A percentile compares a stretch with the other conserved stretches of the same genome.
Evolutionary conservation across 1,284 basidiomycete genomes (phyloP).

Genomic region (Cutaneotrichosporon mucoides): DNA sequence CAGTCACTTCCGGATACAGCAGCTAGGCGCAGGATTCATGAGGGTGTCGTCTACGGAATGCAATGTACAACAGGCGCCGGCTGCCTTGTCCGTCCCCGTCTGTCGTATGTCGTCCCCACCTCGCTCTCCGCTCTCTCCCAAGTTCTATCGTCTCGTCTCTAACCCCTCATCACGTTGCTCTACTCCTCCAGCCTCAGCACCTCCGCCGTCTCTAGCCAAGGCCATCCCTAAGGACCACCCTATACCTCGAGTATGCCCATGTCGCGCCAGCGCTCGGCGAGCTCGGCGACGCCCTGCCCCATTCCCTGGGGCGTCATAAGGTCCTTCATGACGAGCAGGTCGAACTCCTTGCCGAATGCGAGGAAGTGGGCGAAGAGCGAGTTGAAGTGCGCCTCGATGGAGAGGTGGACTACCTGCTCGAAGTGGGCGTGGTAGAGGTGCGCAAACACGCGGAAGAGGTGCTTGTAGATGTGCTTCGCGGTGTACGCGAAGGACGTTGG

Average conservation of each 20-base stretch:
- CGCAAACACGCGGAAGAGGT: slow-evolving; percentile 93
- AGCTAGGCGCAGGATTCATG: slow-evolving; percentile 1
- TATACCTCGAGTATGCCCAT: slow-evolving; percentile 63
- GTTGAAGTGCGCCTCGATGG: slow-evolving; percentile 94
- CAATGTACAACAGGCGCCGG: slow-evolving; percentile 2
- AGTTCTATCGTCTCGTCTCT: background rate
- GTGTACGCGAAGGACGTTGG: slow-evolving; percentile 83
- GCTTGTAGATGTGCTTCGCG: slow-evolving; percentile 93
- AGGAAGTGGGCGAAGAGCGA: slow-evolving; percentile 97
- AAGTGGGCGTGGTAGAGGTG: slow-evolving; percentile 98
- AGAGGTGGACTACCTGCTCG: slow-evolving; percentile 81
- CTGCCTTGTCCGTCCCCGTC: background rate
- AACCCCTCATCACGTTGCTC: too few relatives aligned
- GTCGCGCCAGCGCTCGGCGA: slow-evolving; percentile 88
- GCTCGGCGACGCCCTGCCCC: slow-evolving; percentile 61
- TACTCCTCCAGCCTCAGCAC: too few relatives aligned
- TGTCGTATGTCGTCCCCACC: background rate
- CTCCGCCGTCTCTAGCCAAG: too few relatives aligned
- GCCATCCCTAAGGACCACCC: background rate
- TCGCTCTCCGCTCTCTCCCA: too few relatives aligned
- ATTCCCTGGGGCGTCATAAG: slow-evolving; percentile 51
- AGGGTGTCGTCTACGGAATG: slow-evolving; percentile 2
- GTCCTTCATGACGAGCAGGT: slow-evolving; percentile 82
- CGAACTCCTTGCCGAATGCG: slow-evolving; percentile 77
- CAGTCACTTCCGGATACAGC: too few relatives aligned